Evolutionary conservation across 805 yeast genomes (phyloP).

Genomic region (Hanseniaspora mollemarum): DNA sequence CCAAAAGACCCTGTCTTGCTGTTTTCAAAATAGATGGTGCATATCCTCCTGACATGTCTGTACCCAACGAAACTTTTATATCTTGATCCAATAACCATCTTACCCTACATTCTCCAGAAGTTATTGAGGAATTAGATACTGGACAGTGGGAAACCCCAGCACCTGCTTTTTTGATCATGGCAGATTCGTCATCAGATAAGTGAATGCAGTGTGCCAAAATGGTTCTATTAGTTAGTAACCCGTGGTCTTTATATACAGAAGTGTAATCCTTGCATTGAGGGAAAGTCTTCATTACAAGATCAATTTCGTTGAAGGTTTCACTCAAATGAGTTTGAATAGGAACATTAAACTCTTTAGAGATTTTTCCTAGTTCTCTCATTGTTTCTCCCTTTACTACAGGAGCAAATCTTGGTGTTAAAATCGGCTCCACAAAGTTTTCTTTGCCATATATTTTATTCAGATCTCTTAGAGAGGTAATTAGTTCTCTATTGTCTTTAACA

Average conservation of each 20-base stretch:
- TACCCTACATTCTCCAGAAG: conserved; percentile 84
- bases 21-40: conserved; percentile 51
- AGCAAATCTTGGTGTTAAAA: conserved; percentile 88
- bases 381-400: conserved; percentile 66
- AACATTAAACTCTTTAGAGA: conserved; percentile 37
- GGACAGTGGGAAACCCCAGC: conserved; percentile 91
- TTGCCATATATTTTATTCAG: conserved; percentile 46
- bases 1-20: conserved; percentile 60
- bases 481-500: conserved; percentile 40
- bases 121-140: conserved; percentile 71
- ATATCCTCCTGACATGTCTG: conserved; percentile 71
- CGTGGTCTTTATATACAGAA: conserved; percentile 58
- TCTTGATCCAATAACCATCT: conserved; percentile 52
- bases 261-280: conserved; percentile 63
- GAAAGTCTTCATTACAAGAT: conserved; percentile 58
- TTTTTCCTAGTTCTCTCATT: conserved; percentile 50
- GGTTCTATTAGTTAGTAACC: conserved; percentile 52
- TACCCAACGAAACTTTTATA: conserved; percentile 70
- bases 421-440: conserved; percentile 50
- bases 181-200: conserved; percentile 51
- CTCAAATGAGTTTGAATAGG: conserved; percentile 87
- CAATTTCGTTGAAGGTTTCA: conserved; percentile 66
- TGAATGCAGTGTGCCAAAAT: conserved; percentile 86
- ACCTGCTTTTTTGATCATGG: conserved; percentile 40
- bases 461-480: conserved; percentile 32